phyloP scores from a whole-genome alignment of 78 protist genomes.

The Dictyostelium purpureum region DNA sequence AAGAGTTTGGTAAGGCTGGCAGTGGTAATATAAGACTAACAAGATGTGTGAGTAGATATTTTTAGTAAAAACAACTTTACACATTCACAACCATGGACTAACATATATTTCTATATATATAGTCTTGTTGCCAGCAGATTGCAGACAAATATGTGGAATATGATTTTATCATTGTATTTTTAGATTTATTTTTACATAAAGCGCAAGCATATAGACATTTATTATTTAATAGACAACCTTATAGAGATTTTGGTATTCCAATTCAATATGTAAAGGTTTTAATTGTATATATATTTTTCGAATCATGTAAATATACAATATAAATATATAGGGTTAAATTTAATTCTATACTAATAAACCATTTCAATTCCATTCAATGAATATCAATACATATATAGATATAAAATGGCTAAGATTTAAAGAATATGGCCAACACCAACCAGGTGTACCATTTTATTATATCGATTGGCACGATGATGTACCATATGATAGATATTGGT shows the following conservation, averaged over 20 bases:
- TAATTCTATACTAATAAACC: not conserved
- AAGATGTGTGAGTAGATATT: constrained; percentile 33
- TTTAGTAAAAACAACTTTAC: not conserved
- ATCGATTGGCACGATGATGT: constrained; percentile 79
- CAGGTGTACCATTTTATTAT: constrained; percentile 59
- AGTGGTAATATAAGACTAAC: constrained; percentile 69
- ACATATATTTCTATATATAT: not conserved
- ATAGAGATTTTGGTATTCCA: constrained; percentile 57
- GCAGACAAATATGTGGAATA: constrained; percentile 84
- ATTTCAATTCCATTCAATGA: too few relatives aligned
- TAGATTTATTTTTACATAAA: constrained; percentile 65
- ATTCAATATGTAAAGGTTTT: constrained; percentile 66
- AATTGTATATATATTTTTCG: constrained; percentile 68
- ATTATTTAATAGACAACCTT: constrained; percentile 50
- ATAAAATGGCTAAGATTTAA: constrained; percentile 67
- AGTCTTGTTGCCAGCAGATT: constrained; percentile 35
- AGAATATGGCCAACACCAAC: constrained; percentile 31
- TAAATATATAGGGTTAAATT: not conserved
- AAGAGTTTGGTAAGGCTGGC: constrained; percentile 72
- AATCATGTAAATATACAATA: constrained; percentile 32
- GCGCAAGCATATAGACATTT: constrained; percentile 80
- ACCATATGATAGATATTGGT: constrained; percentile 77
- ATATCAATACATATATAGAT: not conserved
- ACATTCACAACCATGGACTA: not conserved
- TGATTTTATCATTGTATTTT: constrained; percentile 77